A percentile compares a stretch with the other conserved stretches of the same genome.
phyloP scores from a whole-genome alignment of 371 early-diverging fungal species.

The Circinella minor region DNA sequence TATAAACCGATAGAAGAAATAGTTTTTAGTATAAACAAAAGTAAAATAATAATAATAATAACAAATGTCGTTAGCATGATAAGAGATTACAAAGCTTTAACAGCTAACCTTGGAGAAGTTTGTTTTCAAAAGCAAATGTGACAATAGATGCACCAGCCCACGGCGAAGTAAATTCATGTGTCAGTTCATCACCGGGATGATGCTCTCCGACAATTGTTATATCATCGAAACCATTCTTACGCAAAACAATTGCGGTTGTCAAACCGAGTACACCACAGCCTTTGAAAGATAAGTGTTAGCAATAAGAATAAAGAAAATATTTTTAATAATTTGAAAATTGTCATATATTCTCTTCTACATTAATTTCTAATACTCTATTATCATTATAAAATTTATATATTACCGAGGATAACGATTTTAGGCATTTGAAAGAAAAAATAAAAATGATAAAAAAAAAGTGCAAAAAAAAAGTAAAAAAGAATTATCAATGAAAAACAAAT shows the following conservation, averaged over 20 bases:
- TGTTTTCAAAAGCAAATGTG: slow-evolving; percentile 33
- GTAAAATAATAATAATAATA: background rate
- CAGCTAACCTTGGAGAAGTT: slow-evolving; percentile 32
- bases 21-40: background rate
- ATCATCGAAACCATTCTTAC: slow-evolving; percentile 51
- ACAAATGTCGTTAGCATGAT: background rate
- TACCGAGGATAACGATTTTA: slow-evolving; percentile 5
- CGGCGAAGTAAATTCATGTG: slow-evolving; percentile 71
- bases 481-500: background rate
- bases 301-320: no score
- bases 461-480: background rate
- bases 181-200: slow-evolving; percentile 55
- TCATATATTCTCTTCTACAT: no score
- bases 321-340: no score
- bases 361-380: no score
- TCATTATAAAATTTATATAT: background rate
- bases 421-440: background rate
- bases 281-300: slow-evolving; percentile 1
- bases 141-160: slow-evolving; percentile 67
- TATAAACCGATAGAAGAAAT: background rate
- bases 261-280: slow-evolving; percentile 84
- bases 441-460: background rate
- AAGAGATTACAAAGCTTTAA: background rate
- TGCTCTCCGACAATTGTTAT: slow-evolving; percentile 62
- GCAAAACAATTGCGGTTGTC: slow-evolving; percentile 66